phyloP scores from a whole-genome alignment of 345 rosid species.

The Conringia planisiliqua region DNA sequence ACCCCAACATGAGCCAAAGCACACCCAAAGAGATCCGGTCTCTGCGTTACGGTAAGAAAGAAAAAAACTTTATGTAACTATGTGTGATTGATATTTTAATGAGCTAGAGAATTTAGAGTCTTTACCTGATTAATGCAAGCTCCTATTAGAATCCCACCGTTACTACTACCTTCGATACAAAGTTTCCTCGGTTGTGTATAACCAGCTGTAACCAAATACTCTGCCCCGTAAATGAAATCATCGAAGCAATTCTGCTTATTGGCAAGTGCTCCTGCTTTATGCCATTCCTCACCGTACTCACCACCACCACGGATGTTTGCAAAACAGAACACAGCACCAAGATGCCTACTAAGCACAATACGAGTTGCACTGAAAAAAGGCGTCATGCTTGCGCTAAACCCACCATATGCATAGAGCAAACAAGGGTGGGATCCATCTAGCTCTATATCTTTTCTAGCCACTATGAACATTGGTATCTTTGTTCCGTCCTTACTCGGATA shows the following conservation, averaged over 20 bases:
- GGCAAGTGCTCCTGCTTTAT: constrained; percentile 74
- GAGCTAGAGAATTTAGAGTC: neutral
- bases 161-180: constrained; percentile 94
- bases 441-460: constrained; percentile 51
- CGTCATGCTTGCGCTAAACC: constrained; percentile 68
- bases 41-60: constrained; percentile 39
- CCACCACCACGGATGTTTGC: constrained; percentile 98
- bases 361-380: constrained; percentile 77
- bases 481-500: constrained; percentile 80
- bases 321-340: constrained; percentile 74
- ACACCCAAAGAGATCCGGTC: constrained; percentile 97
- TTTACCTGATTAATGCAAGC: constrained; percentile 95
- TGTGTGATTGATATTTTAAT: neutral
- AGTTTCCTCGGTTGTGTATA: constrained; percentile 70
- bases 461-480: constrained; percentile 75
- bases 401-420: constrained; percentile 89
- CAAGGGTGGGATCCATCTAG: constrained; percentile 90
- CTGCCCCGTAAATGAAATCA: constrained; percentile 80
- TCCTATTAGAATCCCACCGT: constrained; percentile 91
- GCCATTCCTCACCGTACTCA: constrained; percentile 98
- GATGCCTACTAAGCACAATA: constrained; percentile 60
- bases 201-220: constrained; percentile 70
- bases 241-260: constrained; percentile 88
- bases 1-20: constrained; percentile 98
- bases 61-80: neutral